Evolutionary conservation across 495 filamentous ascomycete genomes (phyloP), one percentile per base, ranked within the genome.

Genomic region (Neurospora sublineolata): DNA sequence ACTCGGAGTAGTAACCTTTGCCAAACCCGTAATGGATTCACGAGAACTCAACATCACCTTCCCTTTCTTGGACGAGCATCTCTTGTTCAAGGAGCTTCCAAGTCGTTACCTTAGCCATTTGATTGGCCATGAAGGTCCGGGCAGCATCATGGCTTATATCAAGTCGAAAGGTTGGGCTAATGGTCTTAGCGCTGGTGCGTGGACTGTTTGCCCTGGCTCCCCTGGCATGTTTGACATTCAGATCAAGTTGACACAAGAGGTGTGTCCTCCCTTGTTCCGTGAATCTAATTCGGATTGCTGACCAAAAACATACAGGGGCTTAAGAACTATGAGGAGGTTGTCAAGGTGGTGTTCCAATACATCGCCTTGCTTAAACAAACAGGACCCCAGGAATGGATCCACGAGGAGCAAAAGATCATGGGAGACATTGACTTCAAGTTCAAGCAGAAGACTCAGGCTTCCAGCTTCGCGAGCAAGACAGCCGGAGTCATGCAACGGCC

Each of bases 131-230:
- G 95, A 99, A 80, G 95, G 95, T 1, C 95, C 95, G 9, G 95
- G 95, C 3, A 97, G 95, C 82, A 94, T 99, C 74, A 88, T 99
- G 79, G 90, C 95, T 1, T 94, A 97, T 79, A 87, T 97, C 78
- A 99, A 98, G 81, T 90, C 88, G 30, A 97, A 96, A 80, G 95
- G 96, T 58, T 98, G 94, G 96, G 93, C 91, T 11, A 97, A 97
- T 82, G 89, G 89, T 3, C 83, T 99, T 12, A 90, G 89, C 72
- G 92, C 94, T 69, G 95, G 94, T 42, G 85, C 88, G 30, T 89
- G 88, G 77, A 83, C 89, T 4, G 82, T 96, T 33, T 94, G 93
- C 76, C 92, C 94, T 5, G 95, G 94, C 33, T 88, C 92, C 0
- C 92, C 93, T 1, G 83, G 83, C 18, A 86, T 96, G 68, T 97